Evolutionary conservation across 1,284 basidiomycete species (phyloP).

Genomic region (Irpex rosettiformis): DNA sequence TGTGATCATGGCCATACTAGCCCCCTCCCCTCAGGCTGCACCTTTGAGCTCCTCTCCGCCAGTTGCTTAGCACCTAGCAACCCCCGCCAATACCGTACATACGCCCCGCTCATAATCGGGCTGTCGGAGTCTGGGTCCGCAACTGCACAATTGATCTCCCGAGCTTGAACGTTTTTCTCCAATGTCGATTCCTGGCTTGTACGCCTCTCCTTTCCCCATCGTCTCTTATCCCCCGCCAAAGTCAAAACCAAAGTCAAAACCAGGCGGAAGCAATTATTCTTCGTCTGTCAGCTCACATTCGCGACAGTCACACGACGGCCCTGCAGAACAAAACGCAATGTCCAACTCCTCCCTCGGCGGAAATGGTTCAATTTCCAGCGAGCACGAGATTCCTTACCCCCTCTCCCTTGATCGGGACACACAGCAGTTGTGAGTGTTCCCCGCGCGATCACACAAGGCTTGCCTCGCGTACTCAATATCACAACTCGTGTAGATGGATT

Average conservation of each 20-base stretch:
- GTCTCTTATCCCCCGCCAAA: not conserved
- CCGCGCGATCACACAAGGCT: not conserved
- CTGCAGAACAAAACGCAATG: not conserved
- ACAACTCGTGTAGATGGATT: constrained; percentile 40
- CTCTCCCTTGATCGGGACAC: constrained; percentile 60
- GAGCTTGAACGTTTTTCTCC: not conserved
- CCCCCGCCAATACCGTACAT: no score
- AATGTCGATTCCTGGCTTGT: not conserved
- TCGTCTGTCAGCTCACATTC: not conserved
- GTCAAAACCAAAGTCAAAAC: not conserved
- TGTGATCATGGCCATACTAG: not conserved
- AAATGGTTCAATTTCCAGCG: constrained; percentile 40
- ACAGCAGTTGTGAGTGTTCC: constrained; percentile 55
- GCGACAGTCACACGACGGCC: constrained; percentile 7
- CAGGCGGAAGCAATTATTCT: not conserved
- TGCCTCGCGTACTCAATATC: not conserved
- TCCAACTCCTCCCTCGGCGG: constrained; percentile 61
- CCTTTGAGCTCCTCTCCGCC: not conserved
- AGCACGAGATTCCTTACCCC: constrained; percentile 70
- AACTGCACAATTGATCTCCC: not conserved
- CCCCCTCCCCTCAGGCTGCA: not conserved
- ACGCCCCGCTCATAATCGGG: not conserved
- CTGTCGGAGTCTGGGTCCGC: not conserved
- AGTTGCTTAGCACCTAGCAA: no score
- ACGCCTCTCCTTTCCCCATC: not conserved